A percentile compares a stretch with the other conserved stretches of the same genome.
These are phyloP conservation scores for Umbilicus rupestris DNA, from an alignment of 164 flowering plant genomes.

Conservation along the genomic window DNA sequence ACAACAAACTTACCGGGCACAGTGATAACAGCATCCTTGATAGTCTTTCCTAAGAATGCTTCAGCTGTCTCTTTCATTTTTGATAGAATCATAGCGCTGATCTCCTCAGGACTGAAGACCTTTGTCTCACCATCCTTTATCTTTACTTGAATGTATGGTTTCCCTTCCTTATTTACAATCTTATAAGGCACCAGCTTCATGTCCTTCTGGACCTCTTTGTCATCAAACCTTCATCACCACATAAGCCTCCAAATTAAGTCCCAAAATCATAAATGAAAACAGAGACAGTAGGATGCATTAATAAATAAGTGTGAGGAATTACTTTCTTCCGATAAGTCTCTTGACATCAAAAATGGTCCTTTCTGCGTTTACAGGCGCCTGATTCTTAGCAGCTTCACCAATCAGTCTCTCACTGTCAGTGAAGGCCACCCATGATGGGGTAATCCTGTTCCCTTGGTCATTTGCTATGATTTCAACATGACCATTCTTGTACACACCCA, in stretches of 20 bases:
- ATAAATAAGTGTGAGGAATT: neutral
- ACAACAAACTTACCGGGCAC: conserved; percentile 9
- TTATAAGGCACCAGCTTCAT: conserved; percentile 11
- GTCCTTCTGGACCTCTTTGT: conserved; percentile 12
- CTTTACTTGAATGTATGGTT: conserved; percentile 14
- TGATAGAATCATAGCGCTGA: conserved; percentile 11
- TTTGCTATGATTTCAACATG: conserved; percentile 13
- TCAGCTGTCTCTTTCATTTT: conserved; percentile 15
- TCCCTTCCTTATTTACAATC: conserved; percentile 13
- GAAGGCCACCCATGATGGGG: conserved; percentile 14
- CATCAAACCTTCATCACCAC: conserved; percentile 9
- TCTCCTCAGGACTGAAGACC: conserved; percentile 13
- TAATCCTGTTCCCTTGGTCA: conserved; percentile 12
- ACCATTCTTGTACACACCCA: conserved; percentile 11
- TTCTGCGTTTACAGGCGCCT: conserved; percentile 6
- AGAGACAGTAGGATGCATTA: too few relatives aligned
- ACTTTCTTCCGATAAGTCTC: conserved; percentile 11
- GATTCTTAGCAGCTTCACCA: conserved; percentile 12
- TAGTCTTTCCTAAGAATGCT: conserved; percentile 9
- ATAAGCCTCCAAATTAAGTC: neutral
- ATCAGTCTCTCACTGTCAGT: conserved; percentile 13
- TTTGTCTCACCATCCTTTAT: conserved; percentile 10
- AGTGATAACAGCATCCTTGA: conserved; percentile 14
- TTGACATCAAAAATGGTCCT: conserved; percentile 13
- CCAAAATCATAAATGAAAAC: neutral